Conservation (phyloP, 176 grass and related monocot genomes). For the Lolium perenne region DNA sequence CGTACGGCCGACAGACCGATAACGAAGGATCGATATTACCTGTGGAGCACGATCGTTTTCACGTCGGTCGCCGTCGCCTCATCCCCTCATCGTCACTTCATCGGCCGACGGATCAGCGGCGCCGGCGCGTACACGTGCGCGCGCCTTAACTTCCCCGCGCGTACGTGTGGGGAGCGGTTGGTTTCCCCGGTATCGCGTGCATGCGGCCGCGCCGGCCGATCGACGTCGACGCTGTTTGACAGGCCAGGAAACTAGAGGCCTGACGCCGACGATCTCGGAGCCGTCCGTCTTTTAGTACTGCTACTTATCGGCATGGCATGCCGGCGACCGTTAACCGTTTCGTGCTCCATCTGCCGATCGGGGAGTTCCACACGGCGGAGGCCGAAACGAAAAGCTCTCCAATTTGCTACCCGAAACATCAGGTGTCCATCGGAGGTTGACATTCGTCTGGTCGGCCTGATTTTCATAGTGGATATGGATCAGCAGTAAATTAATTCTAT, state of each 20-base stretch:
- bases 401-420: too few relatives aligned
- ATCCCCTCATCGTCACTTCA: background rate
- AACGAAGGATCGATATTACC: background rate
- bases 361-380: too few relatives aligned
- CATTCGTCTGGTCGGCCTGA: too few relatives aligned
- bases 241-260: background rate
- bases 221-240: background rate
- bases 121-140: background rate
- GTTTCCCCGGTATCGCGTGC: background rate
- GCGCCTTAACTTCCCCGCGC: background rate
- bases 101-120: background rate
- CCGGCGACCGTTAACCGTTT: too few relatives aligned
- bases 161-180: constrained; percentile 15
- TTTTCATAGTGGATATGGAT: too few relatives aligned
- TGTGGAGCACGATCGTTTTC: background rate
- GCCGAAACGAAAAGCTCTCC: too few relatives aligned
- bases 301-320: too few relatives aligned
- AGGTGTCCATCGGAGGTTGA: too few relatives aligned
- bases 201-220: background rate
- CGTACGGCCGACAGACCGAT: background rate
- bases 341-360: too few relatives aligned
- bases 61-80: constrained; percentile 7
- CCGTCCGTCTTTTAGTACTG: too few relatives aligned
- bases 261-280: too few relatives aligned
- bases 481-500: too few relatives aligned